Evolutionary conservation across 768 basidiomycete species (phyloP).

Genomic region (Podaxis rugospora): DNA sequence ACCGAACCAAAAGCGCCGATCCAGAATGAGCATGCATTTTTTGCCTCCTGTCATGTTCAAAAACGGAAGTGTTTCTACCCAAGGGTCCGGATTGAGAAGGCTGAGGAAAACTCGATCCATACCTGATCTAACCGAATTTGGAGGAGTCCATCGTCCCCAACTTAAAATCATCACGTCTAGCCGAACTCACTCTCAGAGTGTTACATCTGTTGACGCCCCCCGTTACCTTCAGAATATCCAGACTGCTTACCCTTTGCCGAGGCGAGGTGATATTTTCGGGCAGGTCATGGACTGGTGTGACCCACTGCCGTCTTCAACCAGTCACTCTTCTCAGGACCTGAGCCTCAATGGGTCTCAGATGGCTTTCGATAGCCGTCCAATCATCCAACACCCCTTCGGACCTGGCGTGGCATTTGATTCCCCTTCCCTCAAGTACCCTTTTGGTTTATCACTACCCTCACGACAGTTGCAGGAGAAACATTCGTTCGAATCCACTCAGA

Average conservation of each 20-base stretch:
- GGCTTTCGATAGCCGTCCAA: slow-evolving; percentile 9
- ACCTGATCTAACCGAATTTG: slow-evolving; percentile 43
- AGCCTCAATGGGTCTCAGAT: slow-evolving; percentile 7
- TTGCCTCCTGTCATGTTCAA: slow-evolving; percentile 49
- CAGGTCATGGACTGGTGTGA: slow-evolving; percentile 62
- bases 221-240: slow-evolving; percentile 28
- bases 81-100: slow-evolving; percentile 39
- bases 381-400: slow-evolving; percentile 60
- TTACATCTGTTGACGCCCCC: slow-evolving; percentile 65
- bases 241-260: slow-evolving; percentile 22
- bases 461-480: slow-evolving; percentile 78
- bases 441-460: slow-evolving; percentile 40
- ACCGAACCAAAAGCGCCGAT: slow-evolving; percentile 47
- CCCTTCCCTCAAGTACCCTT: slow-evolving; percentile 41
- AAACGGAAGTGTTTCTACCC: slow-evolving; percentile 25
- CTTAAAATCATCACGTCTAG: slow-evolving; percentile 31
- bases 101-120: slow-evolving; percentile 75
- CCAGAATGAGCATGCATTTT: slow-evolving; percentile 67
- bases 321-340: slow-evolving; percentile 13
- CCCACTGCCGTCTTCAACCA: slow-evolving; percentile 10
- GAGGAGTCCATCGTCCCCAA: slow-evolving; percentile 15
- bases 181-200: slow-evolving; percentile 74
- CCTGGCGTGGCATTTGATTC: slow-evolving; percentile 57
- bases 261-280: slow-evolving; percentile 50
- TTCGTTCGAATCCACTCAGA: slow-evolving; percentile 80